Evolutionary conservation across 2,329 filamentous ascomycete species (phyloP).

Genomic region (Alternaria sp.): DNA sequence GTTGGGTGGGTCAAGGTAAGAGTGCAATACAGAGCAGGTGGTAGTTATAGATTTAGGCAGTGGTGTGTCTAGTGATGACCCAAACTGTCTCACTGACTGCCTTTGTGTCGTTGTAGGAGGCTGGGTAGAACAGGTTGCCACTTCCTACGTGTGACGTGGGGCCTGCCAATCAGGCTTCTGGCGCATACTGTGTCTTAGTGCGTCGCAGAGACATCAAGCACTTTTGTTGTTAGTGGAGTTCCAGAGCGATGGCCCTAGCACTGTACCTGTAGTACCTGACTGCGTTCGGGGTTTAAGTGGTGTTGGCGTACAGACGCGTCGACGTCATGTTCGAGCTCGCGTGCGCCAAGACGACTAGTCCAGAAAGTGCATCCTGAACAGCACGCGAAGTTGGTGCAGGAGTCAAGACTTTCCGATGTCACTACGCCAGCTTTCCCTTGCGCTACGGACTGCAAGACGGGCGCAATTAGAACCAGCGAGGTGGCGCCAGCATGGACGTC

Average conservation of each 20-base stretch:
- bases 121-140: constrained; percentile 30
- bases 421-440: constrained; percentile 31
- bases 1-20: neutral
- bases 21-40: neutral
- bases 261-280: neutral
- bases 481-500: constrained; percentile 11
- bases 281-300: neutral
- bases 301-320: neutral
- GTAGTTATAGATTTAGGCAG: neutral
- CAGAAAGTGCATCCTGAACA: constrained; percentile 27
- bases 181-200: constrained; percentile 1
- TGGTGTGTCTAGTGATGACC: neutral
- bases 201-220: constrained; percentile 2
- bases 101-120: constrained; percentile 21
- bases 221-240: neutral
- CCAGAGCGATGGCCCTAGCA: neutral
- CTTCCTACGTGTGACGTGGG: constrained; percentile 36
- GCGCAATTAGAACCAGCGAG: constrained; percentile 5
- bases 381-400: constrained; percentile 10
- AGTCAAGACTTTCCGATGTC: constrained; percentile 38
- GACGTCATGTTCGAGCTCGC: constrained; percentile 19
- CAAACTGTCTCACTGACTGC: neutral
- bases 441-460: constrained; percentile 16
- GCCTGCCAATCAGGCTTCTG: constrained; percentile 31
- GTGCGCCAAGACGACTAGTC: constrained; percentile 33